phyloP scores from a whole-genome alignment of 73 alveolate species.

The Tetrahymena malaccensis region DNA sequence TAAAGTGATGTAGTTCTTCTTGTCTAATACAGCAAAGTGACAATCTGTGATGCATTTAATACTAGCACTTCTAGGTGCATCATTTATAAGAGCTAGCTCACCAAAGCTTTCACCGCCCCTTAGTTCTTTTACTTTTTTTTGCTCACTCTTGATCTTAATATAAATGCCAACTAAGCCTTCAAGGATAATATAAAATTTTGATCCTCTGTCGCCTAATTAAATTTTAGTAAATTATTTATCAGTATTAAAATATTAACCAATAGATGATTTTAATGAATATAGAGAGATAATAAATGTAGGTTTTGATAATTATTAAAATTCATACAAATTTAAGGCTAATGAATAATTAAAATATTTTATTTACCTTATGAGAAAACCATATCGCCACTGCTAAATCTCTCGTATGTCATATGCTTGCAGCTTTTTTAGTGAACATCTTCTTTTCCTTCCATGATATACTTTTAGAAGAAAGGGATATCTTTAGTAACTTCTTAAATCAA shows the following conservation, averaged over 20 bases:
- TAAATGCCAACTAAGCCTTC: slow-evolving; percentile 10
- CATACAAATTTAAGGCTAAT: background rate
- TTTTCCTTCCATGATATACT: background rate
- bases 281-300: background rate
- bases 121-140: slow-evolving; percentile 1
- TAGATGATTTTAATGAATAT: background rate
- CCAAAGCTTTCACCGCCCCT: slow-evolving; percentile 31
- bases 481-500: background rate
- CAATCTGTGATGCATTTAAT: slow-evolving; percentile 18
- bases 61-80: slow-evolving; percentile 18
- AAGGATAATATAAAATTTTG: slow-evolving; percentile 18
- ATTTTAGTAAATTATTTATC: background rate
- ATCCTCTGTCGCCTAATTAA: slow-evolving; percentile 29
- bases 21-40: slow-evolving; percentile 22
- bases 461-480: background rate
- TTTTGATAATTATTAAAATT: background rate
- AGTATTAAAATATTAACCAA: background rate
- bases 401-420: background rate
- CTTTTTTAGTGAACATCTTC: background rate
- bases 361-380: background rate
- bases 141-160: slow-evolving; percentile 1
- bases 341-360: background rate
- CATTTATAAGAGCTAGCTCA: slow-evolving; percentile 21
- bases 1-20: background rate
- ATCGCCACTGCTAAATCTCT: background rate